These are phyloP conservation scores for Corynascus novoguineensis DNA, from an alignment of 495 filamentous ascomycete species.

Conservation along the genomic window DNA sequence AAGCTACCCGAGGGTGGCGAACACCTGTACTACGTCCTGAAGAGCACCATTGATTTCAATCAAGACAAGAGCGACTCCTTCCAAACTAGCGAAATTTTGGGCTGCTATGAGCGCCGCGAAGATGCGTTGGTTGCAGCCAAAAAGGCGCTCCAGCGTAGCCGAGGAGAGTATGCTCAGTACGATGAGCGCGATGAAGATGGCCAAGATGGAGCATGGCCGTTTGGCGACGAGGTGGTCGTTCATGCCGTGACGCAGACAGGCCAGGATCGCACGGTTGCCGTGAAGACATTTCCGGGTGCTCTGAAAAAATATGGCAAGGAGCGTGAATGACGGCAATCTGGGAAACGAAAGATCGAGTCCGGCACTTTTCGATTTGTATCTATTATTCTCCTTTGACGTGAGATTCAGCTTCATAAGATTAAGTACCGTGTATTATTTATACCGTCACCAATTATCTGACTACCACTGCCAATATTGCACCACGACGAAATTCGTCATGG, in stretches of 20 bases:
- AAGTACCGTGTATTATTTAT: no score
- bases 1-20: slow-evolving; percentile 23
- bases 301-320: slow-evolving; percentile 18
- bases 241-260: slow-evolving; percentile 39
- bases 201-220: slow-evolving; percentile 35
- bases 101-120: slow-evolving; percentile 29
- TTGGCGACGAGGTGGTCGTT: slow-evolving; percentile 40
- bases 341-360: background rate
- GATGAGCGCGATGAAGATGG: slow-evolving; percentile 29
- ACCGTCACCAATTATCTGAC: no score
- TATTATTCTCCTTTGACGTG: no score
- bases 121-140: slow-evolving; percentile 32
- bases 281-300: slow-evolving; percentile 26
- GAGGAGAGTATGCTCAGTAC: slow-evolving; percentile 35
- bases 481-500: no score
- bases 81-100: slow-evolving; percentile 37
- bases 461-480: no score
- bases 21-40: slow-evolving; percentile 40
- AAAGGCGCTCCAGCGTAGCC: slow-evolving; percentile 20
- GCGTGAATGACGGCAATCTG: background rate
- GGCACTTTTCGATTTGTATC: background rate
- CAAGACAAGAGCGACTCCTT: slow-evolving; percentile 28
- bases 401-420: no score
- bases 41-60: slow-evolving; percentile 38
- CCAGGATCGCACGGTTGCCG: slow-evolving; percentile 36